Evolutionary conservation across 192 early-diverging fungal species (phyloP).

Genomic region (Jimgerdemannia lactiflua): DNA sequence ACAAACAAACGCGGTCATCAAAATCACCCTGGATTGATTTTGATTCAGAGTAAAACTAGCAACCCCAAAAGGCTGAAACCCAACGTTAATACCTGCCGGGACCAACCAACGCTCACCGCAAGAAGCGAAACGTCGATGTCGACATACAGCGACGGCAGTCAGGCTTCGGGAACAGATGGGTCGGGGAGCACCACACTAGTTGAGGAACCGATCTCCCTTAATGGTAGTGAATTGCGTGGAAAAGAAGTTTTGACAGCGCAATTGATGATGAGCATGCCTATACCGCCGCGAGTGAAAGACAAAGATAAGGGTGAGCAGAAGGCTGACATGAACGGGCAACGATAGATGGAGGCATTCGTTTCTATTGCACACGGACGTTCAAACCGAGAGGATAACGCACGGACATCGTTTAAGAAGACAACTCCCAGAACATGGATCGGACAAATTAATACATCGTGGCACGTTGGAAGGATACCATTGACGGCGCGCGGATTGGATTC

Average conservation of each 20-base stretch:
- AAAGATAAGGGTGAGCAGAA: too few relatives aligned
- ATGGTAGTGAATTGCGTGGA: neutral
- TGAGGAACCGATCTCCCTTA: neutral
- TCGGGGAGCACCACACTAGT: neutral
- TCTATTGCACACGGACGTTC: too few relatives aligned
- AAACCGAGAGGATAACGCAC: too few relatives aligned
- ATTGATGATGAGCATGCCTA: too few relatives aligned
- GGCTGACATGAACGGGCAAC: too few relatives aligned
- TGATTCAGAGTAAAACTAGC: conserved; percentile 2
- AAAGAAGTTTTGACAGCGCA: neutral
- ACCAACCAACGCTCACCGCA: conserved; percentile 6
- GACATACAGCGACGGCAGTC: neutral
- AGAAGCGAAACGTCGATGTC: conserved; percentile 23
- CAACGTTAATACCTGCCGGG: neutral
- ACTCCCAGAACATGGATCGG: too few relatives aligned
- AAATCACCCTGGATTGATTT: neutral
- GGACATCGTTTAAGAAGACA: too few relatives aligned
- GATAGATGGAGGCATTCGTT: too few relatives aligned
- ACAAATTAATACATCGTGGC: too few relatives aligned
- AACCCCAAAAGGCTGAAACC: neutral
- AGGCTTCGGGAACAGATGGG: neutral
- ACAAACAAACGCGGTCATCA: conserved; percentile 3
- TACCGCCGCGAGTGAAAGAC: too few relatives aligned
- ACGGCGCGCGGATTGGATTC: too few relatives aligned
- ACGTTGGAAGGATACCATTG: too few relatives aligned